These are phyloP conservation scores for Diaporthe sp. DNA, from an alignment of 2,329 filamentous ascomycete genomes.

Conservation along the genomic window DNA sequence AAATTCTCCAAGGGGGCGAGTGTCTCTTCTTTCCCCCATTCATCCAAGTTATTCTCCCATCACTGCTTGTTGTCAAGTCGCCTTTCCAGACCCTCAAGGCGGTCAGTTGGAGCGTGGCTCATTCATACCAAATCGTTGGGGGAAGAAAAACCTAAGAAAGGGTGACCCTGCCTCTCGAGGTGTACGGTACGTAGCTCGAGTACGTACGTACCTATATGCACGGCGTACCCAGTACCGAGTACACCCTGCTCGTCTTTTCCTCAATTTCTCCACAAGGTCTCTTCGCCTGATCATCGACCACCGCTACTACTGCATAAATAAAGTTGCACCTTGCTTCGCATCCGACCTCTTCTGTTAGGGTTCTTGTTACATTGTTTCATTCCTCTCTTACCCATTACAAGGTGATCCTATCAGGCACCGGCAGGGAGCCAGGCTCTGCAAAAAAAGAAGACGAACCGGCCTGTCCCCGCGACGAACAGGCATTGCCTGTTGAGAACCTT, in stretches of 20 bases:
- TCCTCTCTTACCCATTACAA: slow-evolving; percentile 5
- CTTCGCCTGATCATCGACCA: background rate
- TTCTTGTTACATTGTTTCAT: slow-evolving; percentile 22
- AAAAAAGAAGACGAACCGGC: slow-evolving; percentile 29
- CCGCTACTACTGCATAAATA: slow-evolving; percentile 14
- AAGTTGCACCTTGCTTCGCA: slow-evolving; percentile 17
- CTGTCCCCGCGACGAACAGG: background rate
- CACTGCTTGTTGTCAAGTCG: background rate
- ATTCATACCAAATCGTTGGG: background rate
- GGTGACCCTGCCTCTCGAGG: background rate
- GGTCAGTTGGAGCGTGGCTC: background rate
- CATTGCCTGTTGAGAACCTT: slow-evolving; percentile 13
- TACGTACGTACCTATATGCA: background rate
- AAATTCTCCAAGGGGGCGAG: background rate
- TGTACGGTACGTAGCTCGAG: background rate
- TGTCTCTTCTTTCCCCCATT: slow-evolving; percentile 1
- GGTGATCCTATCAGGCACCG: background rate
- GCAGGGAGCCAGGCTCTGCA: background rate
- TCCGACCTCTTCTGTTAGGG: slow-evolving; percentile 8
- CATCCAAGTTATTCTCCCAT: background rate
- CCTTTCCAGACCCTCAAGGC: background rate
- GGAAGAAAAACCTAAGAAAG: background rate
- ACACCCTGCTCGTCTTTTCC: background rate
- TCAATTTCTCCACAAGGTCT: background rate
- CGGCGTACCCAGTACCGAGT: background rate